A percentile compares a stretch with the other conserved stretches of the same genome.
Evolutionary conservation across 1,284 basidiomycete species (phyloP).

Genomic region (Hymenochaete sp.): DNA sequence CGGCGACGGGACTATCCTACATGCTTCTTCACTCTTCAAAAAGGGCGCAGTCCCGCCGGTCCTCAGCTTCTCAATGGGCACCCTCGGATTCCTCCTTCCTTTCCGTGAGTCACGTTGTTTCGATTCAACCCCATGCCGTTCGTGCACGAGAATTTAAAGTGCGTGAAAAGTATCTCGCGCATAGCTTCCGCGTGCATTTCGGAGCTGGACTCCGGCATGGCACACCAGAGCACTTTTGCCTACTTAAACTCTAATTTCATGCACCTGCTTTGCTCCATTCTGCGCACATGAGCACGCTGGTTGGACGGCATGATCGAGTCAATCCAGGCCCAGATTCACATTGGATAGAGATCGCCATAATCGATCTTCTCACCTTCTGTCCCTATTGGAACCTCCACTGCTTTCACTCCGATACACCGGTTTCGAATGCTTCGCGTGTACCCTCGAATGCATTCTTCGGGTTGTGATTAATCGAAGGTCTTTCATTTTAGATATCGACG

Average conservation of each 20-base stretch:
- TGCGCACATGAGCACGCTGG: too few species aligned
- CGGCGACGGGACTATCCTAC: slow-evolving; percentile 93
- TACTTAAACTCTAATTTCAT: too few species aligned
- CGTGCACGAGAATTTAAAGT: background rate
- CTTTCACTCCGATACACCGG: too few species aligned
- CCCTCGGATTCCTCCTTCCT: slow-evolving; percentile 87
- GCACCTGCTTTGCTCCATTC: too few species aligned
- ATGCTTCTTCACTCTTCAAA: slow-evolving; percentile 89
- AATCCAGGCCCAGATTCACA: too few species aligned
- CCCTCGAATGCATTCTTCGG: too few species aligned
- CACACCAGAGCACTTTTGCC: too few species aligned
- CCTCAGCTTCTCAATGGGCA: slow-evolving; percentile 93
- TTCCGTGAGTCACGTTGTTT: slow-evolving; percentile 59
- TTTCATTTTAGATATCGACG: slow-evolving; percentile 60
- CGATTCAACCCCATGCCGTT: background rate
- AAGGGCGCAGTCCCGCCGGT: slow-evolving; percentile 88
- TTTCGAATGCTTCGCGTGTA: too few species aligned
- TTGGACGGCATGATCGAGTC: too few species aligned
- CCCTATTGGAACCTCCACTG: too few species aligned
- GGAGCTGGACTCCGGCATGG: too few species aligned
- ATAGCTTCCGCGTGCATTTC: background rate
- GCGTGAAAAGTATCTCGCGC: background rate
- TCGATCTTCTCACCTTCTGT: background rate
- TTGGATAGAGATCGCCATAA: too few species aligned
- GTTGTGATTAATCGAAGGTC: background rate